A percentile compares a stretch with the other conserved stretches of the same genome.
phyloP scores from a whole-genome alignment of 2,329 filamentous ascomycete species.

The Chaetomium olivaceum region DNA sequence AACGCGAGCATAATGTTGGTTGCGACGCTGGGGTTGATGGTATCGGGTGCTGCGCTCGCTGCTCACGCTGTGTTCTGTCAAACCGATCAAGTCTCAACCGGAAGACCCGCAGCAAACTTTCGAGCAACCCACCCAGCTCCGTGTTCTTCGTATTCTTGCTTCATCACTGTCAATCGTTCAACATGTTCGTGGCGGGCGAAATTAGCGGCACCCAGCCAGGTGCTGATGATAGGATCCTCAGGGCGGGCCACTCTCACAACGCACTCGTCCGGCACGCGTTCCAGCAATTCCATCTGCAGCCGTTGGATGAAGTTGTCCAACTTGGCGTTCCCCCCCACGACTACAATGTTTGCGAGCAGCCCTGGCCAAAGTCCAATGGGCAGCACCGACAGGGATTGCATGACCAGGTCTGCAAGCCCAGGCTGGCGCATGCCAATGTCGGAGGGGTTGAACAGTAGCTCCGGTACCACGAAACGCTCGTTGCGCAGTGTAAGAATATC shows the following conservation, averaged over 20 bases:
- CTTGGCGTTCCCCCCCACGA: constrained; percentile 82
- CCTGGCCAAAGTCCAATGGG: constrained; percentile 83
- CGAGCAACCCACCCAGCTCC: constrained; percentile 73
- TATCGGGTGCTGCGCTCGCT: background rate
- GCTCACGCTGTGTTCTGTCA: background rate
- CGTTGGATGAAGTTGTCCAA: constrained; percentile 81
- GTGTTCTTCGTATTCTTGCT: constrained; percentile 86
- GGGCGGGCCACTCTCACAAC: constrained; percentile 71
- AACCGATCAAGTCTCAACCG: constrained; percentile 15
- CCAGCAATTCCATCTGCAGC: constrained; percentile 72
- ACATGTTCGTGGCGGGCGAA: constrained; percentile 71
- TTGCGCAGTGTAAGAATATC: constrained; percentile 86
- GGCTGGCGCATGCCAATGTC: constrained; percentile 84
- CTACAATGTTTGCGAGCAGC: constrained; percentile 80
- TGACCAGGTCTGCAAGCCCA: constrained; percentile 78
- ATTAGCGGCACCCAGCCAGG: constrained; percentile 82
- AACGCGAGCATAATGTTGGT: background rate
- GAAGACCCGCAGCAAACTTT: constrained; percentile 59
- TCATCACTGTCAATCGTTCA: constrained; percentile 72
- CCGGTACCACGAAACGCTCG: constrained; percentile 87
- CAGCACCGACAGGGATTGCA: constrained; percentile 72
- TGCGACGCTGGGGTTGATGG: background rate
- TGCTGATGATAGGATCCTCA: constrained; percentile 72
- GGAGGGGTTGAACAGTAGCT: constrained; percentile 81
- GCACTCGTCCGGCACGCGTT: constrained; percentile 73